A percentile compares a stretch with the other conserved stretches of the same genome.
These are phyloP conservation scores for Trypanosoma melophagium DNA, from an alignment of 208 protist species.

Conservation along the genomic window DNA sequence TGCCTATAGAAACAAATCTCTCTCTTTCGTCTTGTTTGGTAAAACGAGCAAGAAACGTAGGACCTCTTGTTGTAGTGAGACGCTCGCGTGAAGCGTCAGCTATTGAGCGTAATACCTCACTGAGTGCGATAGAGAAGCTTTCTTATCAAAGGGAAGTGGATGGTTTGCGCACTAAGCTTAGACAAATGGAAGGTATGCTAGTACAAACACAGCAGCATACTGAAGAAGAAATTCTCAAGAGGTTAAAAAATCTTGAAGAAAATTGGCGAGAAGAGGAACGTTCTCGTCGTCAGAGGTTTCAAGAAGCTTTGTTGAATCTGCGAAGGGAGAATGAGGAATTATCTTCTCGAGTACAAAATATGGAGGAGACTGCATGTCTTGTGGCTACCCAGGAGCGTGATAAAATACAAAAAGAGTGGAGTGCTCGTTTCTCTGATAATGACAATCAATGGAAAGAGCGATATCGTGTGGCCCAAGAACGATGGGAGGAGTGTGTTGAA, in stretches of 20 bases:
- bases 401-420: constrained; percentile 39
- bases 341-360: constrained; percentile 28
- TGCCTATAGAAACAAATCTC: constrained; percentile 2
- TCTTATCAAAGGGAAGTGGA: constrained; percentile 38
- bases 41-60: constrained; percentile 13
- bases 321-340: constrained; percentile 56
- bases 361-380: constrained; percentile 7
- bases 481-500: constrained; percentile 42
- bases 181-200: constrained; percentile 25
- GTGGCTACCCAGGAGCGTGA: constrained; percentile 2
- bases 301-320: constrained; percentile 41
- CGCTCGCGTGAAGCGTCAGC: background rate
- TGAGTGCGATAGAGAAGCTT: constrained; percentile 23
- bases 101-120: background rate
- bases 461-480: constrained; percentile 36
- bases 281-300: constrained; percentile 42
- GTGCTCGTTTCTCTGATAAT: constrained; percentile 37
- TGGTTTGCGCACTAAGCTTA: constrained; percentile 35
- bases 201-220: background rate
- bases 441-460: constrained; percentile 58
- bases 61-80: constrained; percentile 23
- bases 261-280: constrained; percentile 42
- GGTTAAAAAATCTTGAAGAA: constrained; percentile 23
- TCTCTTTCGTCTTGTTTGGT: background rate
- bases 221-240: constrained; percentile 31